A percentile compares a stretch with the other conserved stretches of the same genome.
phyloP scores from a whole-genome alignment of 139 green algal genomes.

The Tetradesmus obliquus region DNA sequence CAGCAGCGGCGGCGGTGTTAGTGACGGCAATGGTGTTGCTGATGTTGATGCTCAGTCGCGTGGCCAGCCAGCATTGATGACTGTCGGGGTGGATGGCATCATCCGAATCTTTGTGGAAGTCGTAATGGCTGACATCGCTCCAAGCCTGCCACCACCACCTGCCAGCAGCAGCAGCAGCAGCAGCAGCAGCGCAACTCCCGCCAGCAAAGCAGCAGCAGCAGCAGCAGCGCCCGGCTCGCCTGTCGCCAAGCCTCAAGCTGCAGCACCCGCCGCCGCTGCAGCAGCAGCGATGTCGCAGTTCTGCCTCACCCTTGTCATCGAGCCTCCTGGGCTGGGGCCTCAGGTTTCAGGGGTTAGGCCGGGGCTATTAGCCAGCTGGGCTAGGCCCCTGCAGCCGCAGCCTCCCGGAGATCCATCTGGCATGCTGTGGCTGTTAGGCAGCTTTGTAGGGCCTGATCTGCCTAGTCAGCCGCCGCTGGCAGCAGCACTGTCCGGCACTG shows the following conservation, averaged over 20 bases:
- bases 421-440: conserved; percentile 47
- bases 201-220: conserved; percentile 4
- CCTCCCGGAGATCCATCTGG: neutral
- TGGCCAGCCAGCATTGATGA: conserved; percentile 70
- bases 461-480: neutral
- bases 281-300: conserved; percentile 62
- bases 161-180: conserved; percentile 20
- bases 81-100: conserved; percentile 62
- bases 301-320: conserved; percentile 73
- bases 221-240: conserved; percentile 7
- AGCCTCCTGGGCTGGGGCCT: conserved; percentile 57
- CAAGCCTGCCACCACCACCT: neutral
- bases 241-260: conserved; percentile 7
- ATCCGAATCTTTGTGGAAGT: conserved; percentile 80
- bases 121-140: conserved; percentile 43
- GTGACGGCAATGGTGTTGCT: neutral
- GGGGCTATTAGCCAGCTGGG: conserved; percentile 59
- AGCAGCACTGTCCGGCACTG: conserved; percentile 20
- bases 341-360: conserved; percentile 22
- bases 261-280: conserved; percentile 7
- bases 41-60: neutral
- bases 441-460: neutral
- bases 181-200: neutral
- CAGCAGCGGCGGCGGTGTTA: conserved; percentile 13
- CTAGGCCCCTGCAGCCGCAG: conserved; percentile 34